Percentiles rank a stretch among this genome's conserved stretches.
Evolutionary conservation across 306 rosid species (phyloP).

Genomic region (Cicer cuneatum): DNA sequence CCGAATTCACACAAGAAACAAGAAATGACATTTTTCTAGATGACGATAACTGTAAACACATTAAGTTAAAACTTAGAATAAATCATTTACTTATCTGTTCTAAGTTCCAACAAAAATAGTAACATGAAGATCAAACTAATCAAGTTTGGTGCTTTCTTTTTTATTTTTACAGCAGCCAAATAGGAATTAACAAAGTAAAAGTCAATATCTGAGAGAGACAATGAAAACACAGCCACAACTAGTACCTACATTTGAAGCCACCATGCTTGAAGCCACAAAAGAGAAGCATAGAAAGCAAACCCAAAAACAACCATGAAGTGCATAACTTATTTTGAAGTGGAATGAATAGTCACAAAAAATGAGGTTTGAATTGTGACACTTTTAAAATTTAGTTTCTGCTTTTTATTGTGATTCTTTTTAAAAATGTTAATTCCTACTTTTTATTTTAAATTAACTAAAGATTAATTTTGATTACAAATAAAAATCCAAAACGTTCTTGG

Average conservation of each 20-base stretch:
- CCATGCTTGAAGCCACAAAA: conserved; percentile 53
- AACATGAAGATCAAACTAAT: conserved; percentile 32
- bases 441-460: too few relatives aligned
- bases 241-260: conserved; percentile 76
- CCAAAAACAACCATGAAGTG: conserved; percentile 60
- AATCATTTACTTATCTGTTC: background rate
- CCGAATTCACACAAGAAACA: conserved; percentile 33
- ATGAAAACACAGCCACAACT: conserved; percentile 21
- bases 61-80: background rate
- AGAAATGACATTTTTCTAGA: conserved; percentile 17
- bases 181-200: conserved; percentile 40
- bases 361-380: too few relatives aligned
- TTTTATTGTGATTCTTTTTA: too few relatives aligned
- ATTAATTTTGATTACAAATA: too few relatives aligned
- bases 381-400: too few relatives aligned
- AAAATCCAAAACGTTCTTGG: too few relatives aligned
- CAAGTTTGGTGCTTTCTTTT: conserved; percentile 30
- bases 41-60: conserved; percentile 2
- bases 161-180: conserved; percentile 45
- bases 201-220: conserved; percentile 67
- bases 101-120: background rate
- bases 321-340: conserved; percentile 52
- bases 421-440: too few relatives aligned
- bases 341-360: too few relatives aligned
- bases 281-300: conserved; percentile 57